Percentiles rank a stretch among this genome's conserved stretches.
Conservation (phyloP, 345 rosid genomes). For the Tarenaya hassleriana region DNA sequence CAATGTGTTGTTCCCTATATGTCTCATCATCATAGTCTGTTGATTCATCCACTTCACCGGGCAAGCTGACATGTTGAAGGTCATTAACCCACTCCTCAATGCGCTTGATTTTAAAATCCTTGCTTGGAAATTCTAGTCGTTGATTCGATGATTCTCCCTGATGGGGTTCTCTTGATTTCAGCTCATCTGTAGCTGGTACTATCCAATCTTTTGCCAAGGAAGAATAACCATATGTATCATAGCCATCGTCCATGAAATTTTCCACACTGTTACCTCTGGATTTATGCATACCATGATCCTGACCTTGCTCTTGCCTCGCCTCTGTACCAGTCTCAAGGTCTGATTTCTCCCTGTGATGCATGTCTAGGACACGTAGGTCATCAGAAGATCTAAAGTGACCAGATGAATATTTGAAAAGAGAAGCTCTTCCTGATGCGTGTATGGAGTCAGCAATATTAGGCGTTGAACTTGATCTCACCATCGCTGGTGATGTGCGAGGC, state of each 20-base stretch:
- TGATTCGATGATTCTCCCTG: constrained; percentile 33
- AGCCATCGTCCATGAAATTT: constrained; percentile 28
- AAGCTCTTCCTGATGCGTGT: constrained; percentile 25
- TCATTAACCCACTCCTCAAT: constrained; percentile 63
- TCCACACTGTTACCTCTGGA: constrained; percentile 25
- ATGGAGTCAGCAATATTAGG: constrained; percentile 37
- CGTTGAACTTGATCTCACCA: constrained; percentile 52
- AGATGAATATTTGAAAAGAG: constrained; percentile 11
- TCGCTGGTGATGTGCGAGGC: constrained; percentile 32
- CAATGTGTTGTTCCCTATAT: constrained; percentile 30
- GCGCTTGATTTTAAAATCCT: constrained; percentile 54
- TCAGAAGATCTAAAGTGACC: constrained; percentile 40
- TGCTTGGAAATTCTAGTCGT: constrained; percentile 31
- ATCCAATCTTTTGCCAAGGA: constrained; percentile 48
- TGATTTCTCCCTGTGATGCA: constrained; percentile 27
- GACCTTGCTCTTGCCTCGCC: constrained; percentile 20
- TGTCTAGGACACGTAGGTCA: constrained; percentile 35
- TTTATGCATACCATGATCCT: constrained; percentile 21
- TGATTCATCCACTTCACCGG: constrained; percentile 45
- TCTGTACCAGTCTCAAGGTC: constrained; percentile 24
- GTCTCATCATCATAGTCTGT: constrained; percentile 27
- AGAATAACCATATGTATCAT: constrained; percentile 36
- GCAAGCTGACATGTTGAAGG: constrained; percentile 44
- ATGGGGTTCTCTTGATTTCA: constrained; percentile 20
- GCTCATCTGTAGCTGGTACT: constrained; percentile 42